Conservation (phyloP, 2,329 filamentous ascomycete genomes). For the Cadophora luteo-olivacea region DNA sequence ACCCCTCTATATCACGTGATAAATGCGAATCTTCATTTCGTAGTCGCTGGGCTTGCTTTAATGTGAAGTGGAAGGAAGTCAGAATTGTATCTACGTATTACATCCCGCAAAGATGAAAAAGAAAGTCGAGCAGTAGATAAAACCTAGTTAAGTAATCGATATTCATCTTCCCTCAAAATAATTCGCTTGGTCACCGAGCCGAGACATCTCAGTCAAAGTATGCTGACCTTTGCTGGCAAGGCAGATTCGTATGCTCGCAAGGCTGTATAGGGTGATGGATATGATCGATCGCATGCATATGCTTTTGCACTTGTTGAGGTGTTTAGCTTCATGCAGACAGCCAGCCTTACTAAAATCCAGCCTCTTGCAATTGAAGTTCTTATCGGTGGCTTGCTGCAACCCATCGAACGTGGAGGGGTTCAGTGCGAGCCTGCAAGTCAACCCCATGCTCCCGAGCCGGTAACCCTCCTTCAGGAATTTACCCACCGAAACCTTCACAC, state of each 20-base stretch:
- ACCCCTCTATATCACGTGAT: background rate
- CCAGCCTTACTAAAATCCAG: background rate
- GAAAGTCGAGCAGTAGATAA: background rate
- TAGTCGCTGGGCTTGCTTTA: background rate
- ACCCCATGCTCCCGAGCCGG: background rate
- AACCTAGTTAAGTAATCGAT: background rate
- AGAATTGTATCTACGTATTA: too few relatives aligned
- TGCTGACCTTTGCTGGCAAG: background rate
- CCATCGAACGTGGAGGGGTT: conserved; percentile 3
- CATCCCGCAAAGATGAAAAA: background rate
- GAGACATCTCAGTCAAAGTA: background rate
- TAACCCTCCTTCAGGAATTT: conserved; percentile 3
- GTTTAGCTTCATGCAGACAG: conserved; percentile 9
- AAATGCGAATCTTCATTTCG: background rate
- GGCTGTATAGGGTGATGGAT: background rate
- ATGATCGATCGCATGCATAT: conserved; percentile 3
- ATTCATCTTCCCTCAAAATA: background rate
- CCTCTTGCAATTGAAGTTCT: conserved; percentile 2
- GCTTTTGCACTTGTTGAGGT: conserved; percentile 7
- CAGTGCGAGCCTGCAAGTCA: conserved; percentile 8
- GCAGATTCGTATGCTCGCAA: conserved; percentile 6
- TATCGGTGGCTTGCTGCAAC: conserved; percentile 8
- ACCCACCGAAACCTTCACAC: conserved; percentile 4
- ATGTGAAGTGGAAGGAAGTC: background rate
- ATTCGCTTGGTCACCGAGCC: conserved; percentile 6